Evolutionary conservation across 805 yeast genomes (phyloP), one percentile per base, ranked within the genome.

Genomic region (Torulaspora gathmanii): DNA sequence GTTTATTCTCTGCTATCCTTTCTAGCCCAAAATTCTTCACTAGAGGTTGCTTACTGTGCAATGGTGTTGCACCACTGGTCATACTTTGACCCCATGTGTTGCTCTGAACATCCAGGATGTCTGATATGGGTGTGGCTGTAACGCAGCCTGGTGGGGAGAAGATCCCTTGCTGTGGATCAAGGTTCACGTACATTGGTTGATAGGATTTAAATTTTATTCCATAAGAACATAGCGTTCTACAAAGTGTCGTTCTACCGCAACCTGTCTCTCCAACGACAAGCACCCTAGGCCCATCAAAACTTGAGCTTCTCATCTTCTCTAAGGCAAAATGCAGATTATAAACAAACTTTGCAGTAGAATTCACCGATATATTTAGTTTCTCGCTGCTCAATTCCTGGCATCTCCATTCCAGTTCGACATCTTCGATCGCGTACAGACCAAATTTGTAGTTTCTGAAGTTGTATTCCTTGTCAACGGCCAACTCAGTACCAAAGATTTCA

Each of bases 401-500:
- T 53, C 52, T 60, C 66, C 67, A 83, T 52, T 75, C 76, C 5
- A 90, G 44, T 29, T 64, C 70, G 55, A 87, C 80, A 4, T 95
- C 95, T 28, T 77, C 78, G 52, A 78, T 78, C 1, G 89, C 74
- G 49, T 69, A 78, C 1, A 85, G 56, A 11, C 82, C 77, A 3
- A 77, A 67, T 43, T 78, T 78, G 49, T 74, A 67, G 6, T 81
- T 82, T 20, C 68, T 64, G 56, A 86, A 80, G 3, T 65, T 60
- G 55, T 80, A 83, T 17, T 80, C 85, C 1, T 74, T 71, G 46
- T 84, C 86, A 34, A 74, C 70, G 2, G 96, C 86, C 19, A 93
- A 74, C 62, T 93, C 99, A 2, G 96, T 87, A 19, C 99, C 99
- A 65, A 84, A 87, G 8, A 89, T 77, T 67, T 93, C 99, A 1